Conservation (phyloP, 805 yeast genomes). For the Lachancea sp. region DNA sequence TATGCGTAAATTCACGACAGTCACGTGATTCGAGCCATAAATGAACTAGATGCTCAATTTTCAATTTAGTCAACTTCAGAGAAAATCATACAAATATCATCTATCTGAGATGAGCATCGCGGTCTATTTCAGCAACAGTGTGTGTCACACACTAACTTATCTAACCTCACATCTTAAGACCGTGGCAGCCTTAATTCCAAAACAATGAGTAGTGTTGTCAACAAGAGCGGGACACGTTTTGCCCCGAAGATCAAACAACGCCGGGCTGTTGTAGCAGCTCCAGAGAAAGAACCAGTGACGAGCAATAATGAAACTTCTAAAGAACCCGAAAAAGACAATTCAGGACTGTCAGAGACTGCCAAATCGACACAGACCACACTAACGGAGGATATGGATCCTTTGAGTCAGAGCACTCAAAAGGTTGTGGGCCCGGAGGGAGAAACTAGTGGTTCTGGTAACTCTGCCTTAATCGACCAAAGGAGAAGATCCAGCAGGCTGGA, state of each 20-base stretch:
- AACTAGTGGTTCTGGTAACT: conserved; percentile 15
- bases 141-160: too few relatives aligned
- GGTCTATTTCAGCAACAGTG: too few relatives aligned
- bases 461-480: conserved; percentile 20
- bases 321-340: neutral
- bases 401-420: conserved; percentile 13
- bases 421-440: neutral
- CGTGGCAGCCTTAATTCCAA: neutral
- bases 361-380: neutral
- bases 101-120: too few relatives aligned
- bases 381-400: conserved; percentile 10
- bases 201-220: conserved; percentile 33
- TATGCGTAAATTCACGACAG: too few relatives aligned
- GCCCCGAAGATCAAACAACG: conserved; percentile 50
- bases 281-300: conserved; percentile 23
- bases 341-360: neutral
- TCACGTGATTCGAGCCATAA: too few relatives aligned
- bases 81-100: too few relatives aligned
- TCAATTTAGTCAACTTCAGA: too few relatives aligned
- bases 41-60: too few relatives aligned
- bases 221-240: conserved; percentile 56
- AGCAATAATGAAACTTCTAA: conserved; percentile 5
- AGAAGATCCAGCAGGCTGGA: conserved; percentile 36
- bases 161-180: neutral
- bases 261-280: conserved; percentile 30